Evolutionary conservation across 495 filamentous ascomycete genomes (phyloP).

Genomic region (Aspergillus sparsus): DNA sequence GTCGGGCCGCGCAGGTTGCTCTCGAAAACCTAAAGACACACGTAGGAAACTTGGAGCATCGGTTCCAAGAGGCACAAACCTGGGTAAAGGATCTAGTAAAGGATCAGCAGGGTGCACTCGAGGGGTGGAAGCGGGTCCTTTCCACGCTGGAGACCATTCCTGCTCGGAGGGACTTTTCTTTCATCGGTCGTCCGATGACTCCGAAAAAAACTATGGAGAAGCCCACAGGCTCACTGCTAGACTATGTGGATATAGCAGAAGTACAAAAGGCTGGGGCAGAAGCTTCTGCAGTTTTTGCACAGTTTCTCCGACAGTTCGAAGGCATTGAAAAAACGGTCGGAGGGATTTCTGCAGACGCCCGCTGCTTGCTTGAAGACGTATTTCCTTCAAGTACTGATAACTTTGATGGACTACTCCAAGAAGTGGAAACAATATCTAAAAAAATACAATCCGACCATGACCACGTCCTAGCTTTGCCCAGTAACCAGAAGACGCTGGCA

Average conservation of each 20-base stretch:
- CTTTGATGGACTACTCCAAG: constrained; percentile 65
- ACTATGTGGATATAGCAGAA: constrained; percentile 68
- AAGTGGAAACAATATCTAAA: constrained; percentile 79
- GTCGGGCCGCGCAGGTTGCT: constrained; percentile 72
- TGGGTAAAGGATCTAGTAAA: constrained; percentile 71
- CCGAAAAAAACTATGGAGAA: constrained; percentile 39
- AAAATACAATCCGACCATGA: constrained; percentile 89
- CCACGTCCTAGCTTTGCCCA: constrained; percentile 67
- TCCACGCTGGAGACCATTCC: constrained; percentile 62
- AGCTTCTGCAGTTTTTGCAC: constrained; percentile 47
- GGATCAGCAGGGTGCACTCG: constrained; percentile 66
- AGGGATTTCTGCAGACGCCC: constrained; percentile 54
- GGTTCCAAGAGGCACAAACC: constrained; percentile 67
- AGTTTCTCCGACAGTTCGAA: constrained; percentile 54
- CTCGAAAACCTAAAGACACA: constrained; percentile 79
- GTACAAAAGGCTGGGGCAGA: constrained; percentile 62
- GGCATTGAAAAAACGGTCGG: constrained; percentile 54
- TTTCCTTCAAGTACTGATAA: constrained; percentile 39
- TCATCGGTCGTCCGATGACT: constrained; percentile 49
- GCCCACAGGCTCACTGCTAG: constrained; percentile 58
- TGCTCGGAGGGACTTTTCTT: constrained; percentile 57
- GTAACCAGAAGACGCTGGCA: constrained; percentile 68
- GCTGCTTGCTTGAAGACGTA: constrained; percentile 48
- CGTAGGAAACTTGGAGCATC: constrained; percentile 70
- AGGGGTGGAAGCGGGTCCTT: constrained; percentile 69